Evolutionary conservation across 2,329 filamentous ascomycete genomes (phyloP).

Genomic region (Talaromyces sp.): DNA sequence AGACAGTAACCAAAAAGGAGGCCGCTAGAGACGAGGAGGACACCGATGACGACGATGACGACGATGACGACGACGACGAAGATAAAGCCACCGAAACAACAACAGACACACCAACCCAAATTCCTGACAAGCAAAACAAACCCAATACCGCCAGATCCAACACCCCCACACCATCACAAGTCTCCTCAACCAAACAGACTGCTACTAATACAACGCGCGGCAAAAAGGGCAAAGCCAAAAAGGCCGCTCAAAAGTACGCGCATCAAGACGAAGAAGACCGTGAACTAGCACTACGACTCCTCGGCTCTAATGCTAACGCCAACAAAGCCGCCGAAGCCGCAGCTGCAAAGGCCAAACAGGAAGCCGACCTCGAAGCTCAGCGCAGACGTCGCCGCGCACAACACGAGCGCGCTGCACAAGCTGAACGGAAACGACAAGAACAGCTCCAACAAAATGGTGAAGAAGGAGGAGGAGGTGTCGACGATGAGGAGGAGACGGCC

Average conservation of each 20-base stretch:
- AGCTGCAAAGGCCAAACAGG: conserved; percentile 60
- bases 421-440: conserved; percentile 60
- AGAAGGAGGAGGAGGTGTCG: conserved; percentile 51
- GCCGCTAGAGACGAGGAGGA: conserved; percentile 7
- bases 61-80: conserved; percentile 15
- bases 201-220: conserved; percentile 48
- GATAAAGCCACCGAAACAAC: conserved; percentile 2
- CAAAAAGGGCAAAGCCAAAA: conserved; percentile 78
- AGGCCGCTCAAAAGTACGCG: conserved; percentile 83
- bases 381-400: conserved; percentile 74
- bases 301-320: conserved; percentile 62
- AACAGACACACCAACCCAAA: background rate
- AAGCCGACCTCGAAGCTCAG: conserved; percentile 67
- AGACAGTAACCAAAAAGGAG: conserved; percentile 15
- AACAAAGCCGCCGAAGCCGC: conserved; percentile 60
- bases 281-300: conserved; percentile 72
- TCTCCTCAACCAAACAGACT: conserved; percentile 11
- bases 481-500: conserved; percentile 52
- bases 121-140: background rate
- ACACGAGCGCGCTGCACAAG: conserved; percentile 69
- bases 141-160: background rate
- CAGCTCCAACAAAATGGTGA: conserved; percentile 63
- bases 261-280: conserved; percentile 94
- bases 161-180: conserved; percentile 5
- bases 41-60: conserved; percentile 27